Base-by-base conservation (phyloP, 2,329 filamentous ascomycete species). In the Exophiala dermatitidis region DNA sequence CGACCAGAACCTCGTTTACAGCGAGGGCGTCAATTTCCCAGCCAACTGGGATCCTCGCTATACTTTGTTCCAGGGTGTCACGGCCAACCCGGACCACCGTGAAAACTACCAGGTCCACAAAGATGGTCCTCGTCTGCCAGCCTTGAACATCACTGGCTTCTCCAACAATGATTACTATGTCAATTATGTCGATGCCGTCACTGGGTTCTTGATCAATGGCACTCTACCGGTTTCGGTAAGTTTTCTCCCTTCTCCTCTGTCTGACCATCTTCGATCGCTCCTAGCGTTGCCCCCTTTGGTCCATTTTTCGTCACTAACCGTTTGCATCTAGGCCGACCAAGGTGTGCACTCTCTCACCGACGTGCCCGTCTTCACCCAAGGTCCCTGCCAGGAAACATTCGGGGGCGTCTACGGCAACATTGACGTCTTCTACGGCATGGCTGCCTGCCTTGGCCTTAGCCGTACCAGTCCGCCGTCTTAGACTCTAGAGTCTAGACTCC, bases 11-110 rank as follows among this genome's bases (percentile, higher is more conserved):
- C 69, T 82, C 4, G 72, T 72, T 53, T 91, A 91, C 74, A 78
- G 78, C 62, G 86, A 86, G 26, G 84, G 85, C 48, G 76, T 81
- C 62, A 80, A 86, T 72, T 94, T 93, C 76, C 88, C 88, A 19
- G 76, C 80, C 58, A 89, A 88, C 74, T 93, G 88, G 88, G 85
- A 88, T 67, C 88, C 88, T 9, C 80, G 88, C 32, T 93, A 91
- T 71, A 85, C 86, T 53, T 81, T 94, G 47, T 87, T 86, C 52
- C 78, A 82, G 38, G 88, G 88, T 48, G 69, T 88, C 33, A 80
- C 77, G 46, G 86, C 86, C 32, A 78, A 79, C 65, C 88, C 88
- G 0, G 88, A 94, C 68, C 81, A 77, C 63, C 78, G 86, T 26
- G 88, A 94, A 74, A 79, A 86, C 71, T 94, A 84, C 75, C 77